phyloP scores from a whole-genome alignment of 257 asterid genomes.

The Nicotiana attenuata region DNA sequence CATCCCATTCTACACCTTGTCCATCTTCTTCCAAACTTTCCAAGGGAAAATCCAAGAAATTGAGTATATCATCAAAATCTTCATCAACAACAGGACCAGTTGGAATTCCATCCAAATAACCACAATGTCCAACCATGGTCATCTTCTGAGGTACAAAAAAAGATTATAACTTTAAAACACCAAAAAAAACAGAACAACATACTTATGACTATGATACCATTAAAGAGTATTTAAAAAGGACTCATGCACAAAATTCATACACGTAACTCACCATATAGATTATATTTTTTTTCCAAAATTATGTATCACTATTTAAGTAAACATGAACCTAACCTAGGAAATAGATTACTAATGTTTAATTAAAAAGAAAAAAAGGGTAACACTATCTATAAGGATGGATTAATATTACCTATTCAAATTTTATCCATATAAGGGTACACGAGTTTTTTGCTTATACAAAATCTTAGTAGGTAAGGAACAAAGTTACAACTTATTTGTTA shows the following conservation, averaged over 20 bases:
- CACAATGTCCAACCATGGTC: slow-evolving; percentile 43
- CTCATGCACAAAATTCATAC: background rate
- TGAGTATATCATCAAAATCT: slow-evolving; percentile 36
- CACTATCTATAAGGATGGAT: background rate
- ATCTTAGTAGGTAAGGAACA: slow-evolving; percentile 3
- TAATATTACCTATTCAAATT: slow-evolving; percentile 6
- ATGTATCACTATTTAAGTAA: background rate
- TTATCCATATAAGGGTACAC: slow-evolving; percentile 8
- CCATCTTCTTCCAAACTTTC: slow-evolving; percentile 58
- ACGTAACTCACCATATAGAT: background rate
- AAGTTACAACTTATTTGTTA: slow-evolving; percentile 7
- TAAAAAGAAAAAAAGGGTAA: background rate
- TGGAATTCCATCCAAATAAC: slow-evolving; percentile 37
- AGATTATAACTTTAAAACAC: slow-evolving; percentile 7
- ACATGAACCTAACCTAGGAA: background rate
- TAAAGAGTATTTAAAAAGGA: background rate
- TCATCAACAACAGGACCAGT: slow-evolving; percentile 34
- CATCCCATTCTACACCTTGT: slow-evolving; percentile 55
- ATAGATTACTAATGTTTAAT: background rate
- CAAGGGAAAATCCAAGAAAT: slow-evolving; percentile 58
- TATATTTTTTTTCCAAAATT: background rate
- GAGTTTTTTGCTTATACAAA: background rate
- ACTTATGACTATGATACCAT: background rate
- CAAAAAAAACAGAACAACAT: background rate
- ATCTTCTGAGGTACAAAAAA: slow-evolving; percentile 28